Base-by-base conservation (phyloP, 345 rosid genomes). In the Lepidium aucheri region DNA sequence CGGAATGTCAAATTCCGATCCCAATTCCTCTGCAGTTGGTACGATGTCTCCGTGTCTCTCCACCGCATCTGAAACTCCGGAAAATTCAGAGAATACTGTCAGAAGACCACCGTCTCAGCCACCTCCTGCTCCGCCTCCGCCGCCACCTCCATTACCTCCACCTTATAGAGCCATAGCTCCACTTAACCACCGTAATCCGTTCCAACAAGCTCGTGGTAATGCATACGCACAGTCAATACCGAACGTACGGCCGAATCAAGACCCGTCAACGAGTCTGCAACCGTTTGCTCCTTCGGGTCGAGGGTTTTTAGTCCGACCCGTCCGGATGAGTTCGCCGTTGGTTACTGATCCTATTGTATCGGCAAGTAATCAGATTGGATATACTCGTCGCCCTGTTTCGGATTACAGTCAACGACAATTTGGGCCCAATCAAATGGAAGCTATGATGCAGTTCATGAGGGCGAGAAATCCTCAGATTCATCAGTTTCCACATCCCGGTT, bases 231-330 rank as follows among this genome's bases (percentile, higher is more conserved):
- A 61, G 1, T n/a, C 58, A 13, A 36, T 67, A 52, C 70, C 78
- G 0, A 9, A 12, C 34, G 20, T 66, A 56, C 57, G 53, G 8
- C 67, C 67, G 1, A 69, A 14, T 24, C 75, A 58, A 58, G 75
- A 75, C 5, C 67, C 71, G 11, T 64, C 62, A 5, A 73, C 78
- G 7, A 14, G 74, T 52, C 32, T 74, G 1, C 86, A 79, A 77
- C 95, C 97, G 6, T 78, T 83, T 15, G 79, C 89, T 67, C 79
- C 87, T 46, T 79, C 89, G 45, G 97, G 82, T 42, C 86, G 90
- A 20, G 97, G 89, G 16, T 86, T 78, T 73, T 58, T 84, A 10
- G 46, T 85, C 68, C 79, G 79, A 65, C 77, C 83, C 45, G 60
- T 63, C 9, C 79, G 77, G 24, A 70, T 78, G 17, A 54, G 42